phyloP scores from a whole-genome alignment of 2,329 filamentous ascomycete genomes.

The Seiridium cupressi region DNA sequence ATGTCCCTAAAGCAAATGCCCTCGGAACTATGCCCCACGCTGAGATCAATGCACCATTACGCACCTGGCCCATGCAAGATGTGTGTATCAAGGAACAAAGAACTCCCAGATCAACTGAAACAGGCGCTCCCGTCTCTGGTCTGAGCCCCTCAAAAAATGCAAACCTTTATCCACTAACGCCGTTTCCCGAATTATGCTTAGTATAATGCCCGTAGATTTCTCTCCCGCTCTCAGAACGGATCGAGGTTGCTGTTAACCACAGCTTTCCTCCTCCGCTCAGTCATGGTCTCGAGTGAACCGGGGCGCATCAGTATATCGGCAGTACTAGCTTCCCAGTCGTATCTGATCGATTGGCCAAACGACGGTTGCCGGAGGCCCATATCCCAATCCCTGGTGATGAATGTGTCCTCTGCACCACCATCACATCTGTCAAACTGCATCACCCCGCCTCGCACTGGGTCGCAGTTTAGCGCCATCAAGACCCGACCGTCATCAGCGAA shows the following conservation, averaged over 20 bases:
- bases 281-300: slow-evolving; percentile 21
- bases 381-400: slow-evolving; percentile 15
- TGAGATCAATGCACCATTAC: background rate
- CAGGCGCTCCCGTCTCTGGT: background rate
- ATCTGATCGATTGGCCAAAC: slow-evolving; percentile 14
- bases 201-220: background rate
- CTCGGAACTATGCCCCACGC: too few species aligned
- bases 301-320: slow-evolving; percentile 19
- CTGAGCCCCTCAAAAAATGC: background rate
- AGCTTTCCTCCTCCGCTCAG: slow-evolving; percentile 24
- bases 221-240: slow-evolving; percentile 8
- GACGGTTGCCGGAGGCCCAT: slow-evolving; percentile 9
- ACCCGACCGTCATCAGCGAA: slow-evolving; percentile 67
- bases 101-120: background rate
- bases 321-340: slow-evolving; percentile 25
- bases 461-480: slow-evolving; percentile 67
- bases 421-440: slow-evolving; percentile 57
- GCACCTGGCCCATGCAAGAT: background rate
- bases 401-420: slow-evolving; percentile 30
- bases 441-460: slow-evolving; percentile 64
- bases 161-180: background rate
- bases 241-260: slow-evolving; percentile 18
- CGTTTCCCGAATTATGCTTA: too few species aligned
- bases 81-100: background rate
- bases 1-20: too few species aligned